phyloP scores from a whole-genome alignment of 257 asterid species.

The Solanum piurae region DNA sequence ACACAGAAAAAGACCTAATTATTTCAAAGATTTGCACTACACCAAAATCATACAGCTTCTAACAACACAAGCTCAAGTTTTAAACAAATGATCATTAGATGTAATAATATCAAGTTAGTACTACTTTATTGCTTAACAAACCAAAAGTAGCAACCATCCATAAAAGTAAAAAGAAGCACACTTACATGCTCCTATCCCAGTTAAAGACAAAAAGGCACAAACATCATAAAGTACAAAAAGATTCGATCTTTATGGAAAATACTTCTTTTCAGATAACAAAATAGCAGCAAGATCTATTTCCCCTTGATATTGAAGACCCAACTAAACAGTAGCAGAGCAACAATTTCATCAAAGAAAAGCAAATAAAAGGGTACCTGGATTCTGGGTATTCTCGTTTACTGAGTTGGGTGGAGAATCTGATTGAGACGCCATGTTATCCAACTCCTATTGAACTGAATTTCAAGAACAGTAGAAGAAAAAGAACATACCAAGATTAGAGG shows the following conservation, averaged over 20 bases:
- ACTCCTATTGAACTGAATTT: conserved; percentile 10
- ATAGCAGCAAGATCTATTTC: too few relatives aligned
- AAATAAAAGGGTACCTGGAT: conserved; percentile 35
- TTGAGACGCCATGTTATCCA: conserved; percentile 38
- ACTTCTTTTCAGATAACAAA: not conserved
- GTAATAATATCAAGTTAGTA: not conserved
- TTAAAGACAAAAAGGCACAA: not conserved
- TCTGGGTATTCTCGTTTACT: conserved; percentile 27
- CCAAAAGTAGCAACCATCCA: not conserved
- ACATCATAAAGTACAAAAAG: not conserved
- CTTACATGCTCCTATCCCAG: not conserved
- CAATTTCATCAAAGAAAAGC: not conserved
- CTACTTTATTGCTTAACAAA: not conserved
- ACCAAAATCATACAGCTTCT: not conserved
- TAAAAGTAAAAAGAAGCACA: not conserved
- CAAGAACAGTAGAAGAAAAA: not conserved
- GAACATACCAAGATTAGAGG: not conserved
- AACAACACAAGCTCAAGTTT: not conserved
- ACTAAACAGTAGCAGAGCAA: not conserved
- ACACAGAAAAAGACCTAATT: not conserved
- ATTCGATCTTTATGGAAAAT: not conserved
- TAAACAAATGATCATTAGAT: not conserved
- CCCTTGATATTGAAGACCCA: not conserved
- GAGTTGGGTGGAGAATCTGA: conserved; percentile 48
- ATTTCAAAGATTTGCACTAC: not conserved